Percentiles rank a stretch among this genome's conserved stretches.
Conservation (phyloP, 169 alveolate genomes). For the Cryptosporidium canis region DNA sequence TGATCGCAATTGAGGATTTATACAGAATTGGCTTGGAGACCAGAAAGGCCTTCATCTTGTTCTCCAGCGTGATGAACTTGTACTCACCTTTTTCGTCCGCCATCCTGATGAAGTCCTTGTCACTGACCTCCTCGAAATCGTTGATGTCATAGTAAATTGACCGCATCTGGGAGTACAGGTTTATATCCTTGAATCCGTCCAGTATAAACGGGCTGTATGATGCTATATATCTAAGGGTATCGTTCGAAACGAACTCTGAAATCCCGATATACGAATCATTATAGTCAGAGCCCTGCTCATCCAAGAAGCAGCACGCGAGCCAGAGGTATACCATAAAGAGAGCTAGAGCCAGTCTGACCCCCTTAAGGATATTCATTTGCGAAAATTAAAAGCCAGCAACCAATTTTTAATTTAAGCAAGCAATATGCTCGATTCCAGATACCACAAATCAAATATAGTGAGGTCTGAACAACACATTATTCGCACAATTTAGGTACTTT, state of each 20-base stretch:
- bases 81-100: slow-evolving; percentile 15
- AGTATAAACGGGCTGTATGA: slow-evolving; percentile 31
- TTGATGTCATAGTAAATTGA: slow-evolving; percentile 26
- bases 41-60: slow-evolving; percentile 34
- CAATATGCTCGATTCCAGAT: neutral
- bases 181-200: slow-evolving; percentile 6
- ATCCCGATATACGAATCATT: neutral
- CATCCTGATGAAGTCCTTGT: slow-evolving; percentile 17
- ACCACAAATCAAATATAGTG: neutral
- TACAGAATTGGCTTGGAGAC: slow-evolving; percentile 34
- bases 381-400: neutral
- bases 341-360: neutral
- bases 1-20: slow-evolving; percentile 30
- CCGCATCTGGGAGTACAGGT: slow-evolving; percentile 21
- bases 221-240: slow-evolving; percentile 14
- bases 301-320: neutral
- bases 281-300: neutral
- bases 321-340: neutral
- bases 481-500: neutral
- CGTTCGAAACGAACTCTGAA: slow-evolving; percentile 47
- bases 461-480: neutral
- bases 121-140: slow-evolving; percentile 32
- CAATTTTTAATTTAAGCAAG: neutral
- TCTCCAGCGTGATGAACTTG: slow-evolving; percentile 8
- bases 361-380: neutral